phyloP scores from a whole-genome alignment of 495 filamentous ascomycete species.

The Letharia columbiana region DNA sequence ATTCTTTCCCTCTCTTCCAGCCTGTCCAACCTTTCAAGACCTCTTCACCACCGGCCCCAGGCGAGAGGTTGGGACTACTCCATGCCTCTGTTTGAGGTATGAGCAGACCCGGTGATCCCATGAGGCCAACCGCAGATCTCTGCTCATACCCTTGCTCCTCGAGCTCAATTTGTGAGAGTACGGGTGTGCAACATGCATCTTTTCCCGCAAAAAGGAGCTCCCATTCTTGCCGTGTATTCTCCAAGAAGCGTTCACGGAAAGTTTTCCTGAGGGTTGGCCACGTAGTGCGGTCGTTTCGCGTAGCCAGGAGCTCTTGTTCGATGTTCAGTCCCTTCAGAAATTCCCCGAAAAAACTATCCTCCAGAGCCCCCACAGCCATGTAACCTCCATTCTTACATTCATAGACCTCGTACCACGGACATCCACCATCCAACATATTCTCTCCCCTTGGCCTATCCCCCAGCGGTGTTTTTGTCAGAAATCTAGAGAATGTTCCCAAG shows the following conservation, averaged over 20 bases:
- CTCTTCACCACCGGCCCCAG: constrained; percentile 64
- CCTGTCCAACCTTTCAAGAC: constrained; percentile 67
- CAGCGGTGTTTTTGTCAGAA: constrained; percentile 46
- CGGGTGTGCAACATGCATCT: constrained; percentile 87
- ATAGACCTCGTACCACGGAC: constrained; percentile 83
- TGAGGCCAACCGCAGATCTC: constrained; percentile 62
- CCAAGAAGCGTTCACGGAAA: constrained; percentile 58
- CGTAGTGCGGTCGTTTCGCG: constrained; percentile 44
- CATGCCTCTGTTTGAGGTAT: constrained; percentile 56
- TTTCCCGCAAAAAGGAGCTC: constrained; percentile 76
- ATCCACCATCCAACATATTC: constrained; percentile 76
- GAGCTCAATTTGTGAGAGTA: constrained; percentile 66
- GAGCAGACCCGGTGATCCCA: constrained; percentile 52
- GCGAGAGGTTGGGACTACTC: constrained; percentile 45
- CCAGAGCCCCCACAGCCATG: constrained; percentile 85
- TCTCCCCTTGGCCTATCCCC: constrained; percentile 58
- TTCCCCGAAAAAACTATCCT: constrained; percentile 70
- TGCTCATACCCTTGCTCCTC: constrained; percentile 62
- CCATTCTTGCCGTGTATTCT: constrained; percentile 74
- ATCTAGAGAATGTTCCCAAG: constrained; percentile 64
- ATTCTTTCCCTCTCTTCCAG: constrained; percentile 64
- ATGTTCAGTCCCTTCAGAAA: constrained; percentile 55
- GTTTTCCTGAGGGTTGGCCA: constrained; percentile 57
- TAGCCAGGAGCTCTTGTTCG: constrained; percentile 42
- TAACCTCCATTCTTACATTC: constrained; percentile 72